phyloP scores from a whole-genome alignment of 2,329 filamentous ascomycete species.

The Dothiorella sarmentorum region DNA sequence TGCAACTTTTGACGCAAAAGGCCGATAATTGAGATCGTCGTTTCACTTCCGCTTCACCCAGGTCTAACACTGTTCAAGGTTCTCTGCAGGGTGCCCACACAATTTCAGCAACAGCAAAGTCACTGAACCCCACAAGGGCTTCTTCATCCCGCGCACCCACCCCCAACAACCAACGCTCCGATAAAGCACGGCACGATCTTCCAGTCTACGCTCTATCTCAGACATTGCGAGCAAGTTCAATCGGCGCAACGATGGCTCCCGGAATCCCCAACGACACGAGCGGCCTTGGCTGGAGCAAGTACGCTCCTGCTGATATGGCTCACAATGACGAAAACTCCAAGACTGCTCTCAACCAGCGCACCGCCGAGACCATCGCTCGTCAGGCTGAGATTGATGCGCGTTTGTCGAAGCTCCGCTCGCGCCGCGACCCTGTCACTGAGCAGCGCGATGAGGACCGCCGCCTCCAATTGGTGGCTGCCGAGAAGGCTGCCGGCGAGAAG shows the following conservation, averaged over 20 bases:
- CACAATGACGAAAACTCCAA: not conserved
- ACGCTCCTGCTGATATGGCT: not conserved
- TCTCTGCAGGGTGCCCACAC: too few species aligned
- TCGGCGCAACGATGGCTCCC: slow-evolving; percentile 15
- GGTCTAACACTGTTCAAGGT: not conserved
- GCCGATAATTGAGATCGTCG: too few species aligned
- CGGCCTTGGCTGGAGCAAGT: not conserved
- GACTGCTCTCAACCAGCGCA: not conserved
- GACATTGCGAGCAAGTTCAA: slow-evolving; percentile 11
- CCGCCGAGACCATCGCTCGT: not conserved
- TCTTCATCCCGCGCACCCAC: not conserved
- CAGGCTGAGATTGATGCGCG: slow-evolving; percentile 3
- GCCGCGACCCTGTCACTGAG: not conserved
- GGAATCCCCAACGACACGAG: not conserved
- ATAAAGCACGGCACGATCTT: not conserved
- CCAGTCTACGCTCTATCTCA: not conserved
- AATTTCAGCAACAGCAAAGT: too few species aligned
- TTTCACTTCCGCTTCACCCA: not conserved
- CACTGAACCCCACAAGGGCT: too few species aligned
- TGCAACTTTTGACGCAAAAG: too few species aligned
- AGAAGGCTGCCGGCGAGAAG: not conserved
- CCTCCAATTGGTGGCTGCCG: not conserved
- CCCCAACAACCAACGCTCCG: not conserved
- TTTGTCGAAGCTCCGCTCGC: not conserved
- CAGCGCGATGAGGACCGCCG: not conserved